Evolutionary conservation across 805 yeast genomes (phyloP).

Genomic region (Huiozyma sinensis): DNA sequence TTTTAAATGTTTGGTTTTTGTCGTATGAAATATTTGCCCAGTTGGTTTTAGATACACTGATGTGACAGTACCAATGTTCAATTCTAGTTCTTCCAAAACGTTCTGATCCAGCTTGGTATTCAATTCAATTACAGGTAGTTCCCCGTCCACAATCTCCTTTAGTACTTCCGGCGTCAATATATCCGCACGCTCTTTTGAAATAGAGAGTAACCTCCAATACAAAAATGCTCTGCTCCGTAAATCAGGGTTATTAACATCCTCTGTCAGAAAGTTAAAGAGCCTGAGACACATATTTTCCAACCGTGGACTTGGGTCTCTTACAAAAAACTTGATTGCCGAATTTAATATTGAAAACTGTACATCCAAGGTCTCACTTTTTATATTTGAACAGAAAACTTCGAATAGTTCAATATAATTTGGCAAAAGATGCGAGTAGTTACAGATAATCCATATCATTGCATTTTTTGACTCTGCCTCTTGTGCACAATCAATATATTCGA

Average conservation of each 20-base stretch:
- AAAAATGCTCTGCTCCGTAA: constrained; percentile 74
- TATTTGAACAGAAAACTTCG: constrained; percentile 29
- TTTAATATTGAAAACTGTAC: constrained; percentile 70
- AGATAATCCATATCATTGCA: constrained; percentile 76
- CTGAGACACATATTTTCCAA: constrained; percentile 50
- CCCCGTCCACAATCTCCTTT: constrained; percentile 46
- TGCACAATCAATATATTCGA: constrained; percentile 38
- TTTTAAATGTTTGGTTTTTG: constrained; percentile 41
- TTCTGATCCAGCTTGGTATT: constrained; percentile 60
- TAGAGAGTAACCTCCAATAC: constrained; percentile 72
- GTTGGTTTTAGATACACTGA: constrained; percentile 80
- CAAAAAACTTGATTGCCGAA: constrained; percentile 59
- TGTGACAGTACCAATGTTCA: constrained; percentile 72
- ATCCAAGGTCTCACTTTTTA: constrained; percentile 55
- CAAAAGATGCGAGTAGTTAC: constrained; percentile 50
- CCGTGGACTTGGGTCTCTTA: constrained; percentile 38
- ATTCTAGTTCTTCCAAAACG: constrained; percentile 69
- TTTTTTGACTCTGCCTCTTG: constrained; percentile 72
- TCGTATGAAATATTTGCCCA: constrained; percentile 61
- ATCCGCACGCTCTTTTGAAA: constrained; percentile 24
- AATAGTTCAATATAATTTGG: constrained; percentile 19
- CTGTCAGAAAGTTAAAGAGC: constrained; percentile 58
- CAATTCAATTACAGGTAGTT: constrained; percentile 54
- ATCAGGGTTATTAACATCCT: constrained; percentile 72
- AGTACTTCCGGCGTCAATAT: constrained; percentile 30